Evolutionary conservation across 345 rosid species (phyloP), one percentile per base, ranked within the genome.

Genomic region (Bruguiera sexangula): DNA sequence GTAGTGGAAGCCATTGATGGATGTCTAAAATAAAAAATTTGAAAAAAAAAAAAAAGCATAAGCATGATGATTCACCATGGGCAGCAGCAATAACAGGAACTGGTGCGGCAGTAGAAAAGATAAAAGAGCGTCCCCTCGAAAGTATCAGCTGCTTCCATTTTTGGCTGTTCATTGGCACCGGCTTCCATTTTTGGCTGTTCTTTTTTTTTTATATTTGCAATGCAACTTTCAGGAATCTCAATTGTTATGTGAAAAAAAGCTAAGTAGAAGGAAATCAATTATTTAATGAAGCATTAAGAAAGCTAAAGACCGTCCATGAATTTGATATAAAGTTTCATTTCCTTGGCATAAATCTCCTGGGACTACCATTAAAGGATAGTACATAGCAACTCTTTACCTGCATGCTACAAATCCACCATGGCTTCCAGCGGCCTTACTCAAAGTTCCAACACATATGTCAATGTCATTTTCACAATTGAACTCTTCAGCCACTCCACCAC

Each of bases 371-470:
- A 54, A 53, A 3, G 9, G 57, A 56, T 39, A 72, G 59, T 30
- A 48, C 43, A 64, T 15, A 20, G 31, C 43, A 63, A 60, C 3
- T 55, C 3, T 46, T 62, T 80, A 93, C 97, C 97, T 91, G 96
- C 99, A 95, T 29, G 96, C 89, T 18, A 95, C 81, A 79, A 92
- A 95, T 74, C 99, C 99, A 32, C 99, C 99, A 70, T 87, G 96
- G 88, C 97, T 89, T 76, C 97, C 99, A 50, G 92, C 99, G 48
- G 99, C 99, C 71, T 95, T 95, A 76, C 99, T 95, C 76, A 95
- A 77, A 66, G 99, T 91, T 75, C 97, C 99, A 37, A 94, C 76
- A 60, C 93, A 89, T 79, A 91, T 67, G 79, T 94, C 99, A 71
- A 94, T 83, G 69, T 89, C 91, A 27, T 69, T 69, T 77, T 91